These are phyloP conservation scores for Fusarium temperatum DNA, from an alignment of 2,329 filamentous ascomycete species.

Conservation along the genomic window DNA sequence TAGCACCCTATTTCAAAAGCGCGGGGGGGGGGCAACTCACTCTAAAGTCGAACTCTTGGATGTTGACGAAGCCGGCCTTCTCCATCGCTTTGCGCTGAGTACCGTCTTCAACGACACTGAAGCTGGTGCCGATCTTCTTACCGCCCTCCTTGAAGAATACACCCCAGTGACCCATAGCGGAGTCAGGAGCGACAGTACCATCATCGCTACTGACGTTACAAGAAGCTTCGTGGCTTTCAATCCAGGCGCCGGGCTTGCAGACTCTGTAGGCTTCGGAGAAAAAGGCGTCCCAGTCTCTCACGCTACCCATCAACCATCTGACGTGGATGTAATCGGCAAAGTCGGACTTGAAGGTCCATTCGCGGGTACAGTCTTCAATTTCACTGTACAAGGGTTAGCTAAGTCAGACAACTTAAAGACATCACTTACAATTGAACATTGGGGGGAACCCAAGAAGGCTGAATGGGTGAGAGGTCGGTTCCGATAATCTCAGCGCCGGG, in stretches of 20 bases:
- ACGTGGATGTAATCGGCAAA: conserved; percentile 70
- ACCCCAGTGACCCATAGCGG: conserved; percentile 43
- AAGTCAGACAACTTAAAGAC: background rate
- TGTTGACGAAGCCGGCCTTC: conserved; percentile 34
- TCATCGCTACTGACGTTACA: conserved; percentile 43
- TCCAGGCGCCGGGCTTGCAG: conserved; percentile 63
- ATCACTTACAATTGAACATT: conserved; percentile 52
- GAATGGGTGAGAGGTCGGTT: conserved; percentile 60
- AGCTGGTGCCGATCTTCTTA: conserved; percentile 45
- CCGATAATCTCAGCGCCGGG: conserved; percentile 57
- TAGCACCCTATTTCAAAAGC: fast-evolving
- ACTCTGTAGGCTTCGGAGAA: conserved; percentile 62
- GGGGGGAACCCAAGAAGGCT: conserved; percentile 46
- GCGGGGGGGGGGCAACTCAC: background rate
- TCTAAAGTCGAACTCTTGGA: conserved; percentile 37
- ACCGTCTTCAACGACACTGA: conserved; percentile 35
- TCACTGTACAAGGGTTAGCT: background rate
- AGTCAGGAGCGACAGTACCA: conserved; percentile 38
- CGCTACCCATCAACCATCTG: conserved; percentile 63
- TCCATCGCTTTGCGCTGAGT: conserved; percentile 34
- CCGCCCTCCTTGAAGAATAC: conserved; percentile 43
- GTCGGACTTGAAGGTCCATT: conserved; percentile 42
- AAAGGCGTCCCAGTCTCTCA: conserved; percentile 64
- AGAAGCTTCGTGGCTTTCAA: conserved; percentile 47
- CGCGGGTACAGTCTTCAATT: conserved; percentile 44